phyloP scores from a whole-genome alignment of 2,329 filamentous ascomycete genomes.

The Colletotrichum sp. region DNA sequence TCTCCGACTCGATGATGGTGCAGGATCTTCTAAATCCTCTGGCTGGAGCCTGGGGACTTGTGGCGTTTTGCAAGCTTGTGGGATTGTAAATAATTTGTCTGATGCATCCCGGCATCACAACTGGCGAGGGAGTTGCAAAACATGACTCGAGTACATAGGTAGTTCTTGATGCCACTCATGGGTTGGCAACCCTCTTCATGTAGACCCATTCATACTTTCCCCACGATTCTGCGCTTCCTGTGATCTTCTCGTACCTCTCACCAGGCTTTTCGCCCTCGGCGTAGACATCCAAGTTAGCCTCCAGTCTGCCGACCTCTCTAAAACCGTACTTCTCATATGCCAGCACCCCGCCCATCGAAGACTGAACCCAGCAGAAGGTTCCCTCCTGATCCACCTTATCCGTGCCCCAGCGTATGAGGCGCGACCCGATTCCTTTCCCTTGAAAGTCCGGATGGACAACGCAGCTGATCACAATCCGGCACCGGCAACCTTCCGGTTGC shows the following conservation, averaged over 20 bases:
- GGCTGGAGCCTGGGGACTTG: constrained; percentile 24
- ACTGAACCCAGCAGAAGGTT: constrained; percentile 31
- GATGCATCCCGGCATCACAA: not conserved
- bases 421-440: constrained; percentile 35
- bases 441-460: constrained; percentile 35
- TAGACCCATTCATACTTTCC: constrained; percentile 29
- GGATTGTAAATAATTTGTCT: not conserved
- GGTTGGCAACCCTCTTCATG: constrained; percentile 30
- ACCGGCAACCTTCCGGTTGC: constrained; percentile 29
- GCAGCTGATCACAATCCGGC: constrained; percentile 39
- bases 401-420: constrained; percentile 36
- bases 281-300: not conserved
- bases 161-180: not conserved
- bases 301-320: constrained; percentile 17
- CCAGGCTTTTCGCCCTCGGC: not conserved
- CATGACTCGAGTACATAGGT: not conserved
- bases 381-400: constrained; percentile 32
- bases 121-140: not conserved
- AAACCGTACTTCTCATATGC: constrained; percentile 36
- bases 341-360: constrained; percentile 26
- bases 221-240: constrained; percentile 24
- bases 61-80: constrained; percentile 26
- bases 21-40: constrained; percentile 22
- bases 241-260: not conserved
- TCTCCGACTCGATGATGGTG: constrained; percentile 27